A percentile compares a stretch with the other conserved stretches of the same genome.
These are phyloP conservation scores for Tulasnella sp. DNA, from an alignment of 768 basidiomycete genomes.

Conservation along the genomic window DNA sequence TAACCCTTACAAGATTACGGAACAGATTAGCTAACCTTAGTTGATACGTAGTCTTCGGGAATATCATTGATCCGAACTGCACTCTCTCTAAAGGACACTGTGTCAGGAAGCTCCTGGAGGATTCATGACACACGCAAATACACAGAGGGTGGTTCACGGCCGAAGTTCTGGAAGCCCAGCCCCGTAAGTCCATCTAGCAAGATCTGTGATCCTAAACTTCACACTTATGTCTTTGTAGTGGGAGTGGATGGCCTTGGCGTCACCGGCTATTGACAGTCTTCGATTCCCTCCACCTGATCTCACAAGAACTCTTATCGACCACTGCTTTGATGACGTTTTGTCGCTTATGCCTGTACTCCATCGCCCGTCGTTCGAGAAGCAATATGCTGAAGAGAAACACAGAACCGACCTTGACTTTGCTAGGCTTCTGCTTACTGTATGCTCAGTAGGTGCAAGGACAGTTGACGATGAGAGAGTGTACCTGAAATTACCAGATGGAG, in stretches of 20 bases:
- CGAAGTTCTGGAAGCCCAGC: slow-evolving; percentile 16
- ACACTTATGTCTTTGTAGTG: slow-evolving; percentile 26
- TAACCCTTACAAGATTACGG: no score
- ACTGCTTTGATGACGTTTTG: slow-evolving; percentile 54
- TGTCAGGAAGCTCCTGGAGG: slow-evolving; percentile 38
- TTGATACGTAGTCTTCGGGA: slow-evolving; percentile 23
- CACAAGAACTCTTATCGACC: slow-evolving; percentile 40
- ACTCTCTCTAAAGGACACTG: slow-evolving; percentile 49
- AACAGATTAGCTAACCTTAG: not conserved
- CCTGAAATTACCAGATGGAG: slow-evolving; percentile 30
- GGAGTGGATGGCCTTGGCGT: slow-evolving; percentile 27
- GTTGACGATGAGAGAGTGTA: slow-evolving; percentile 50
- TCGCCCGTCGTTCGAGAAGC: slow-evolving; percentile 51
- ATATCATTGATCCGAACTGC: slow-evolving; percentile 43
- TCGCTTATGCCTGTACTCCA: slow-evolving; percentile 60
- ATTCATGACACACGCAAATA: slow-evolving; percentile 13
- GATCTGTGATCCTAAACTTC: slow-evolving; percentile 23
- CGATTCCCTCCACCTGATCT: slow-evolving; percentile 56
- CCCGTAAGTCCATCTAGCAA: slow-evolving; percentile 11
- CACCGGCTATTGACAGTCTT: slow-evolving; percentile 21
- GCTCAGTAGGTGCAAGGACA: slow-evolving; percentile 52
- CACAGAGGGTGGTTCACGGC: no score
- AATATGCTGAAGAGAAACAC: slow-evolving; percentile 41
- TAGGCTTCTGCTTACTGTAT: slow-evolving; percentile 53
- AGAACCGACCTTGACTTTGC: slow-evolving; percentile 43